These are phyloP conservation scores for Dipodascopsis tothii DNA, from an alignment of 805 yeast genomes.

Conservation along the genomic window DNA sequence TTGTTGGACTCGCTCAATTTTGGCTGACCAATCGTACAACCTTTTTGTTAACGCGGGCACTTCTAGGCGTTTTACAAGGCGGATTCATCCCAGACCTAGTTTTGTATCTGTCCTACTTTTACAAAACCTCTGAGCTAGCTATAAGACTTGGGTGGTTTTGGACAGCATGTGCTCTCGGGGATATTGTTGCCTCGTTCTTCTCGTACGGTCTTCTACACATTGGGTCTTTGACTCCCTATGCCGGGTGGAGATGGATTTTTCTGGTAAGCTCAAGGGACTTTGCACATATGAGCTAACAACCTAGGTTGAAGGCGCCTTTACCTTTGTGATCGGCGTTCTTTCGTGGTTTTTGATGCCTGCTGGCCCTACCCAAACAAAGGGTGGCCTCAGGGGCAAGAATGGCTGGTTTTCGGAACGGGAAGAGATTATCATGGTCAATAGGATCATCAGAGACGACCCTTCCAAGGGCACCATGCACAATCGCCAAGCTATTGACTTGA, in stretches of 20 bases:
- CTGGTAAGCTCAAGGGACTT: slow-evolving; percentile 23
- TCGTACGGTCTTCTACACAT: slow-evolving; percentile 46
- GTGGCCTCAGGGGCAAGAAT: slow-evolving; percentile 22
- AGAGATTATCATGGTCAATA: slow-evolving; percentile 51
- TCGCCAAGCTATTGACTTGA: slow-evolving; percentile 42
- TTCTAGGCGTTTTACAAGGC: slow-evolving; percentile 53
- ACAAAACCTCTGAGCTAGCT: slow-evolving; percentile 49
- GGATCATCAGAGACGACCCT: slow-evolving; percentile 58
- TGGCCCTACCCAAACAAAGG: neutral
- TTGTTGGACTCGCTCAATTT: slow-evolving; percentile 49
- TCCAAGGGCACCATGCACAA: slow-evolving; percentile 57
- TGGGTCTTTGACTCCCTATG: slow-evolving; percentile 37
- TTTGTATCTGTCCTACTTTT: slow-evolving; percentile 57
- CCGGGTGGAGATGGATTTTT: slow-evolving; percentile 57
- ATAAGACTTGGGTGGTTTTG: slow-evolving; percentile 50
- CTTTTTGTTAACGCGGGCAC: slow-evolving; percentile 43
- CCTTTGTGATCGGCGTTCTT: neutral
- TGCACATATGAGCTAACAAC: neutral
- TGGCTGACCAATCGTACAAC: slow-evolving; percentile 37
- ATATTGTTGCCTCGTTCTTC: slow-evolving; percentile 37
- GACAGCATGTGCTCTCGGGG: slow-evolving; percentile 42
- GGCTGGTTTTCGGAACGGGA: slow-evolving; percentile 52
- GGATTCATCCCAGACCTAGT: slow-evolving; percentile 57
- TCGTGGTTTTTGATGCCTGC: neutral
- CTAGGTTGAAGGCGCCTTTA: neutral